Conservation (phyloP, 2,329 filamentous ascomycete species). For the Gremmenia infestans region DNA sequence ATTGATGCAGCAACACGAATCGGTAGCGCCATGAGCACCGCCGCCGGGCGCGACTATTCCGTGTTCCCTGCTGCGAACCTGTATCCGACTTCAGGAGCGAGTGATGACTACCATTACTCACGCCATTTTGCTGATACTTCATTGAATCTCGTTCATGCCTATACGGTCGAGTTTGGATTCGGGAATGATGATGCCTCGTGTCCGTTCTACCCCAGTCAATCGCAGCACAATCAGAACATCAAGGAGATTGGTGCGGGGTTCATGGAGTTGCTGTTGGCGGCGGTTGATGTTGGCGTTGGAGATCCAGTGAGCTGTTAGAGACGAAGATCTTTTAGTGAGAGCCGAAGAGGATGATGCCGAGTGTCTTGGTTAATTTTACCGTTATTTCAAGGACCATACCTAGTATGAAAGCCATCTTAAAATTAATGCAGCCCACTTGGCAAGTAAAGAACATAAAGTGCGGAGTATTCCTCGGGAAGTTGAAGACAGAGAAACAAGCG, state of each 20-base stretch:
- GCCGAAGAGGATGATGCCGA: no score
- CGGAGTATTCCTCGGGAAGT: no score
- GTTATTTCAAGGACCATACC: no score
- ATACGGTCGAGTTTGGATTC: constrained; percentile 45
- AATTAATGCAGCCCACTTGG: no score
- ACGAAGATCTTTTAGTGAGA: no score
- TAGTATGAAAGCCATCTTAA: no score
- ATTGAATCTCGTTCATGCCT: constrained; percentile 37
- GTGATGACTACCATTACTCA: constrained; percentile 43
- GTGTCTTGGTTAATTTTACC: no score
- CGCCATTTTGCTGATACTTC: constrained; percentile 37
- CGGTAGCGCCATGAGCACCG: constrained; percentile 36
- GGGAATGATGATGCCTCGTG: constrained; percentile 32
- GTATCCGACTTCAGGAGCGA: constrained; percentile 43
- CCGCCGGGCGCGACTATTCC: constrained; percentile 35
- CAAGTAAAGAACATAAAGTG: no score
- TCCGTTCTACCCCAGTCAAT: constrained; percentile 42
- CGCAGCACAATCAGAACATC: constrained; percentile 40
- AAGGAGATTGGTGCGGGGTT: constrained; percentile 42
- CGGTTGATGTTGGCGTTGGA: constrained; percentile 24
- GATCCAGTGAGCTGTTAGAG: background rate
- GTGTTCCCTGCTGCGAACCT: constrained; percentile 37
- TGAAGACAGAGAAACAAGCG: no score
- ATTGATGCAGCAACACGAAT: constrained; percentile 33
- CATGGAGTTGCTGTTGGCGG: constrained; percentile 41